Conservation (phyloP, 805 yeast species). For the Saccharomycopsis oosterbeekiorum region DNA sequence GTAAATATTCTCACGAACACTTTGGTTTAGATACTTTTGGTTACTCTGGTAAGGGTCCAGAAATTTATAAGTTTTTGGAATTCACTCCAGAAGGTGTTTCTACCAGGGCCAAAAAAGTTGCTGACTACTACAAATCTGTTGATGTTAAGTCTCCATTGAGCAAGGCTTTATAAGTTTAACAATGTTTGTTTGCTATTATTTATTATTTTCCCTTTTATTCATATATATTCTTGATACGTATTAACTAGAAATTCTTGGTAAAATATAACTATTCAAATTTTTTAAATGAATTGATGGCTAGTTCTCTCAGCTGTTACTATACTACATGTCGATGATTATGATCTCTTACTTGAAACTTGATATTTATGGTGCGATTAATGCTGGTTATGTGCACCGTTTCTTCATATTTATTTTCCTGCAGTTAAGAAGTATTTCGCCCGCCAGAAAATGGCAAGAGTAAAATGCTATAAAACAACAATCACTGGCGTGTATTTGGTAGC, state of each 20-base stretch:
- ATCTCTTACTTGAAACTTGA: too few species aligned
- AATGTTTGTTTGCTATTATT: neutral
- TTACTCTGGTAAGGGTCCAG: conserved; percentile 84
- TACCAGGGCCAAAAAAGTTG: conserved; percentile 68
- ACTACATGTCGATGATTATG: too few species aligned
- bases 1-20: conserved; percentile 90
- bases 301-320: neutral
- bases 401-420: neutral
- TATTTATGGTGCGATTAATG: too few species aligned
- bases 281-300: neutral
- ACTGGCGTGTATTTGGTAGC: neutral
- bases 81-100: conserved; percentile 93
- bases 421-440: neutral
- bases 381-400: neutral
- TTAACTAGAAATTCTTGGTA: neutral
- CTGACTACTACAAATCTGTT: conserved; percentile 75
- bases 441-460: neutral
- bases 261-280: neutral
- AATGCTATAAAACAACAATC: neutral
- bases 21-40: conserved; percentile 95
- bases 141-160: conserved; percentile 64
- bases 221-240: neutral
- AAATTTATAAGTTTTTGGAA: conserved; percentile 74
- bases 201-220: neutral
- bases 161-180: conserved; percentile 51